phyloP scores from a whole-genome alignment of 2,329 filamentous ascomycete species.

The Diaporthe ampelina region DNA sequence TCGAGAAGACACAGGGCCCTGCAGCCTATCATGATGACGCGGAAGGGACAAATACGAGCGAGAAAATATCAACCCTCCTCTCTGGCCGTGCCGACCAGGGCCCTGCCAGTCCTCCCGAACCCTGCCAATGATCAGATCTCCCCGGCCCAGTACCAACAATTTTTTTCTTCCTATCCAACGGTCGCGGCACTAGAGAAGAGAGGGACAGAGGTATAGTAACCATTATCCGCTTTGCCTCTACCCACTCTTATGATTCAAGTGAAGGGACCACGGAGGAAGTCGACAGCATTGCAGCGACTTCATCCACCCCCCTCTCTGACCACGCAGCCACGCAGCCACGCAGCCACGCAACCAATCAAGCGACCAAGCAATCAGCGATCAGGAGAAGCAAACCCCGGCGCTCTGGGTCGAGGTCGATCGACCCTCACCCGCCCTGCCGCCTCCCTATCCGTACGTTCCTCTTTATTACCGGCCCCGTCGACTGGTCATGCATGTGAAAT shows the following conservation, averaged over 20 bases:
- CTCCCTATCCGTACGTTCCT: slow-evolving; percentile 16
- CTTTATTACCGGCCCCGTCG: slow-evolving; percentile 33
- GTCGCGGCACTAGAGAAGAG: too few species aligned
- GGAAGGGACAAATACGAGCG: slow-evolving; percentile 22
- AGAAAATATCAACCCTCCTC: slow-evolving; percentile 14
- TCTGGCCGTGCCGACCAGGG: not conserved
- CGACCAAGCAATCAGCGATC: slow-evolving; percentile 1
- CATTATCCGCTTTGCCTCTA: not conserved
- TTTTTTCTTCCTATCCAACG: too few species aligned
- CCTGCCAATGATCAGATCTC: too few species aligned
- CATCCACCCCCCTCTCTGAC: not conserved
- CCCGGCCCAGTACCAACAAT: too few species aligned
- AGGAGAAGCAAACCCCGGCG: slow-evolving; percentile 27
- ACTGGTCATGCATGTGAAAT: slow-evolving; percentile 35
- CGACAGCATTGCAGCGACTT: too few species aligned
- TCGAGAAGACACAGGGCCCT: slow-evolving; percentile 12
- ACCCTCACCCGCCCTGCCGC: not conserved
- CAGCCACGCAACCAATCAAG: not conserved
- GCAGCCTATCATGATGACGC: slow-evolving; percentile 31
- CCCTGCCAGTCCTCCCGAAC: not conserved
- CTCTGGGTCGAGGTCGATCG: slow-evolving; percentile 2
- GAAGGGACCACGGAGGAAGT: not conserved
- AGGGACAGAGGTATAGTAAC: too few species aligned
- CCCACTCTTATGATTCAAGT: not conserved
- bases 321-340: not conserved